Percentiles rank a stretch among this genome's conserved stretches.
Conservation (phyloP, 1,284 basidiomycete genomes). For the Rhodotorula mucilaginosa region DNA sequence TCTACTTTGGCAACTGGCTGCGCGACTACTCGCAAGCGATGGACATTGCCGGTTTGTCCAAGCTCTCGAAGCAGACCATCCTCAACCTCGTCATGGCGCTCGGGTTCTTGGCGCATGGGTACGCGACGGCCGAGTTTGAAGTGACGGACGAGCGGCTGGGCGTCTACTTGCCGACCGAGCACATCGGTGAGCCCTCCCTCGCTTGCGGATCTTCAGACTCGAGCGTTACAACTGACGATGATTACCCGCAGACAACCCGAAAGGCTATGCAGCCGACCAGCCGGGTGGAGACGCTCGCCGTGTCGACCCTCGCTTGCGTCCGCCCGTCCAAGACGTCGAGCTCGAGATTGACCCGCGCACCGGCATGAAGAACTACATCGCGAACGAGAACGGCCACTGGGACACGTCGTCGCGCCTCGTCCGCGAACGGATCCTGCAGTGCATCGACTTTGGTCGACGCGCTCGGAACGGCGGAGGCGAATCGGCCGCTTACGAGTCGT, state of each 20-base stretch:
- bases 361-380: conserved; percentile 96
- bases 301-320: conserved; percentile 72
- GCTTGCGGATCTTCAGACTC: conserved; percentile 49
- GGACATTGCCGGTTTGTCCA: conserved; percentile 66
- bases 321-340: conserved; percentile 72
- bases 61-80: conserved; percentile 62
- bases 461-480: conserved; percentile 34
- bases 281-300: conserved; percentile 77
- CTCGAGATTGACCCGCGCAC: conserved; percentile 79
- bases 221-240: not conserved
- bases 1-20: conserved; percentile 59
- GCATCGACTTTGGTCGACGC: conserved; percentile 58
- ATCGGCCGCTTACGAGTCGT: conserved; percentile 72
- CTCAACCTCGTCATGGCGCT: conserved; percentile 66
- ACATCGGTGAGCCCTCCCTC: conserved; percentile 61
- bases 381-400: conserved; percentile 65
- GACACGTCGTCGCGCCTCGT: conserved; percentile 84
- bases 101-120: conserved; percentile 75
- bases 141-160: conserved; percentile 83
- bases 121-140: conserved; percentile 69
- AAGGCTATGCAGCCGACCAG: conserved; percentile 58
- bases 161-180: conserved; percentile 80
- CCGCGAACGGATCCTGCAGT: conserved; percentile 69
- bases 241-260: conserved; percentile 47
- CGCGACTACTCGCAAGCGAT: conserved; percentile 70